These are phyloP conservation scores for Chlorella vulgaris DNA, from an alignment of 139 green algal genomes.

Conservation along the genomic window DNA sequence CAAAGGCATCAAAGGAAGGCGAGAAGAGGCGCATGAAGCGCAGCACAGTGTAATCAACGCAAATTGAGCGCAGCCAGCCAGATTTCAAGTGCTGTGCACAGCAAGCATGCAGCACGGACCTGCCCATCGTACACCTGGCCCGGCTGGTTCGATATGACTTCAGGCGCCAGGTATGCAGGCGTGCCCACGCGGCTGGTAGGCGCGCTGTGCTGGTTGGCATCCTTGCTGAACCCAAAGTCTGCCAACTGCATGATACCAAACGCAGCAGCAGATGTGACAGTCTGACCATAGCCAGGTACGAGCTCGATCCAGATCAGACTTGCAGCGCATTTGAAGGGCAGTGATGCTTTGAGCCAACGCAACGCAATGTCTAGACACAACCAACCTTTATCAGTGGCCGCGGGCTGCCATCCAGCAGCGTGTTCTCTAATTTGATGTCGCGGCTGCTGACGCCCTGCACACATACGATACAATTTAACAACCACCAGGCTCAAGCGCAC, in stretches of 20 bases:
- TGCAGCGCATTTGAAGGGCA: no score
- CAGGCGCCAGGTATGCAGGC: conserved; percentile 96
- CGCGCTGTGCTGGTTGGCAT: conserved; percentile 80
- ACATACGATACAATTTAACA: neutral
- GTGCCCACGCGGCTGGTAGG: conserved; percentile 91
- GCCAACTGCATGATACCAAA: conserved; percentile 52
- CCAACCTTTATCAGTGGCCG: conserved; percentile 94
- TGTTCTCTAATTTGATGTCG: conserved; percentile 99
- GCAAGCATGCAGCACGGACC: neutral
- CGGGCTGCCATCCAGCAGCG: conserved; percentile 86
- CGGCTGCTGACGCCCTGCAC: conserved; percentile 81
- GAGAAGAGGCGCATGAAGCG: no score
- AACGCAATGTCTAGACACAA: no score
- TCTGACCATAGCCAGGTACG: no score
- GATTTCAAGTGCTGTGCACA: neutral
- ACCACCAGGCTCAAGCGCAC: neutral
- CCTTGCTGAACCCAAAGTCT: conserved; percentile 74
- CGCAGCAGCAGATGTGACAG: neutral
- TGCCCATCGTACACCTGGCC: conserved; percentile 19
- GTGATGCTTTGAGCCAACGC: no score
- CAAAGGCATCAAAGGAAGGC: neutral
- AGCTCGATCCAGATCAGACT: no score
- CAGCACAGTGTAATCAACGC: no score
- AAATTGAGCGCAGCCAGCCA: no score
- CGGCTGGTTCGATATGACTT: conserved; percentile 63